Evolutionary conservation across 179 eudicot genomes (phyloP), one percentile per base, ranked within the genome.

Genomic region (Pouteria campechiana): DNA sequence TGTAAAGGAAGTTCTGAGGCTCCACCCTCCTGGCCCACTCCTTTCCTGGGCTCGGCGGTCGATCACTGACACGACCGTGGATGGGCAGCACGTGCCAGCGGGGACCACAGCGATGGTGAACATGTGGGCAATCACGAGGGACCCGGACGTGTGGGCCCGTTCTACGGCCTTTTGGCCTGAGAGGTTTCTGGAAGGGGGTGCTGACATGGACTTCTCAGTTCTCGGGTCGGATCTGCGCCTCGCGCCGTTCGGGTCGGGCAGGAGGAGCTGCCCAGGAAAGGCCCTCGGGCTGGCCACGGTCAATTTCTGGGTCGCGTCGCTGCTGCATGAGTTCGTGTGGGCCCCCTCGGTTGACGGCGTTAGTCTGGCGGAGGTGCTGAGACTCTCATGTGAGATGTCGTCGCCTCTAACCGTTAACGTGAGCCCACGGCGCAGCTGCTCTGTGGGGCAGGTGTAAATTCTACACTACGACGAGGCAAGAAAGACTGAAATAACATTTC

Each of bases 91-190:
- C 42, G 46, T 85, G 33, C 92, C 95, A 0, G 92, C 92, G 0
- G 92, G 95, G 3, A 81, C 95, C 0, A 85, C 92, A 0, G 95
- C 95, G 4, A 85, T 85, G 84, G 95, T 85, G 1, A 85, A 85
- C 87, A 85, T 85, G 95, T 81, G 79, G 81, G 83, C 95, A 40
- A 85, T 85, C 52, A 70, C 95, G 17, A 83, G 81, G 13, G 75
- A 81, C 17, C 72, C 68, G 17, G 24, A 29, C 2, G 46, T 81
- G 0, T 85, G 95, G 95, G 1, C 72, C 0, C 50, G 78, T 21
- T 75, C 87, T 0, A 50, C 65, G 1, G 60, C 44, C 24, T 85
- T 85, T 52, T 29, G 65, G 23, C 95, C 95, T 0, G 76, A 75
- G 10, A 48, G 95, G 56, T 78, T 85, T 56, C 10, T 78, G 16